Evolutionary conservation across 2,329 filamentous ascomycete genomes (phyloP).

Genomic region (Microascus cirrosus): DNA sequence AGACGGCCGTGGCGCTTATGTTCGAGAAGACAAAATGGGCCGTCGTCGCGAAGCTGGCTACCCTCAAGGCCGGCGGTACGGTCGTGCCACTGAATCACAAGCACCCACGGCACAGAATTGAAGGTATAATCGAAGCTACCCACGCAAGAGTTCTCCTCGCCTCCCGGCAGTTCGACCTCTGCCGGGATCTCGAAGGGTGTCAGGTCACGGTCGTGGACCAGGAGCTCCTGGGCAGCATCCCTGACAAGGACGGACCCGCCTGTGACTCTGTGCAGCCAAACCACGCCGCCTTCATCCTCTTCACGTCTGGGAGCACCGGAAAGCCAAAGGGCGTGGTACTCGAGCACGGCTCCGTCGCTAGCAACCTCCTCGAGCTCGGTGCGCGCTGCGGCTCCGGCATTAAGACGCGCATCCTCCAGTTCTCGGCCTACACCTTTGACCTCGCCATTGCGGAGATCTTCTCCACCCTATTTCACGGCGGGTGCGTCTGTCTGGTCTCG

Average conservation of each 20-base stretch:
- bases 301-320: slow-evolving; percentile 55
- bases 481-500: slow-evolving; percentile 41
- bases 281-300: slow-evolving; percentile 43
- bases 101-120: slow-evolving; percentile 29
- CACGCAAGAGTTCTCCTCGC: slow-evolving; percentile 26
- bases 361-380: slow-evolving; percentile 27
- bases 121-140: slow-evolving; percentile 27
- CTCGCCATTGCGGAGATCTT: slow-evolving; percentile 43
- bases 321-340: slow-evolving; percentile 51
- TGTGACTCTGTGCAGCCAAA: neutral
- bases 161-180: slow-evolving; percentile 8
- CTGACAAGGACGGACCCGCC: slow-evolving; percentile 17
- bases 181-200: neutral
- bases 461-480: slow-evolving; percentile 36
- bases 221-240: slow-evolving; percentile 14
- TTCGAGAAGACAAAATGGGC: slow-evolving; percentile 39
- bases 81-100: slow-evolving; percentile 35
- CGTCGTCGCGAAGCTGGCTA: slow-evolving; percentile 28
- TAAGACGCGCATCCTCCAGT: slow-evolving; percentile 24
- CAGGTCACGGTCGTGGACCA: neutral
- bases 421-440: slow-evolving; percentile 42
- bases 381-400: neutral
- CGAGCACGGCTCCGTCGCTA: slow-evolving; percentile 33
- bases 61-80: slow-evolving; percentile 35
- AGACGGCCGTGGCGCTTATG: slow-evolving; percentile 32